Conservation (phyloP, 352 stramenopile species). For the Phytophthora europaea region DNA sequence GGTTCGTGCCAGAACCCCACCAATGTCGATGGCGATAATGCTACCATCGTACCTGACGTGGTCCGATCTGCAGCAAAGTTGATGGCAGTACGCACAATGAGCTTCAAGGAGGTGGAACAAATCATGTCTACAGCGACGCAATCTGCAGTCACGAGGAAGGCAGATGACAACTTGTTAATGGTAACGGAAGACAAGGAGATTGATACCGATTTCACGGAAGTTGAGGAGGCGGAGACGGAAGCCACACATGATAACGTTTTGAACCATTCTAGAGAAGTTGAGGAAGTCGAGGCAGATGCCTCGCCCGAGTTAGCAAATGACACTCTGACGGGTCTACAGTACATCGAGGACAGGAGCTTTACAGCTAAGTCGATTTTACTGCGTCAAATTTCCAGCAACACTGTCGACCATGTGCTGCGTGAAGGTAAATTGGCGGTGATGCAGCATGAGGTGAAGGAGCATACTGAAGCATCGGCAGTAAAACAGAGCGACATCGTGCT, state of each 20-base stretch:
- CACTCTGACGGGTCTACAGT: not conserved
- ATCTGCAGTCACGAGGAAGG: not conserved
- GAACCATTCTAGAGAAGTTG: not conserved
- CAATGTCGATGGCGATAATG: not conserved
- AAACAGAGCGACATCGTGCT: not conserved
- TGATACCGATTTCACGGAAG: not conserved
- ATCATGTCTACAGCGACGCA: slow-evolving; percentile 17
- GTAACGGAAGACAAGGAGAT: not conserved
- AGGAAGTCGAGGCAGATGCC: not conserved
- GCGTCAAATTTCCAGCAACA: slow-evolving; percentile 9
- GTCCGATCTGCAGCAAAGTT: not conserved
- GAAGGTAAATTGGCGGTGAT: slow-evolving; percentile 9
- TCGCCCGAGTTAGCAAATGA: not conserved
- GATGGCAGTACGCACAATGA: slow-evolving; percentile 6
- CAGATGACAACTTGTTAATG: not conserved
- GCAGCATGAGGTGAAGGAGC: not conserved
- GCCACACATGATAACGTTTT: not conserved
- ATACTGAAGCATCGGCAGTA: not conserved
- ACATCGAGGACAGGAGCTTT: not conserved
- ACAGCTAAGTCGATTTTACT: not conserved
- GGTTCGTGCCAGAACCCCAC: not conserved
- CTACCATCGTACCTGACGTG: not conserved
- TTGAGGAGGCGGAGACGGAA: not conserved
- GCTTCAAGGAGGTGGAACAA: slow-evolving; percentile 4
- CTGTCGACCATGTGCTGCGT: slow-evolving; percentile 11